phyloP scores from a whole-genome alignment of 306 rosid genomes.

The Arachis hypogaea region DNA sequence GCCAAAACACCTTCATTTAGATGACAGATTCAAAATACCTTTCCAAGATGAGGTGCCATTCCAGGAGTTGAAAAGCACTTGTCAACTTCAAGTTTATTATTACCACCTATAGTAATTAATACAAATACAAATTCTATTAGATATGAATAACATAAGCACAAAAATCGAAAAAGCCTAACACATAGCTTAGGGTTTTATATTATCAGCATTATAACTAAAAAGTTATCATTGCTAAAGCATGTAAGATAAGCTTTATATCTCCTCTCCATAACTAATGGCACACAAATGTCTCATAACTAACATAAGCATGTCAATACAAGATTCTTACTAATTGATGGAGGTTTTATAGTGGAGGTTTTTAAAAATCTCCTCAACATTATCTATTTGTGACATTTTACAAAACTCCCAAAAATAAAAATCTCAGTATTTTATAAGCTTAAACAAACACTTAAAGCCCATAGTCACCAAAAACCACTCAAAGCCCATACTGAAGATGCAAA shows the following conservation, averaged over 20 bases:
- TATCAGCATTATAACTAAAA: slow-evolving; percentile 9
- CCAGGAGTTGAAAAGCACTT: slow-evolving; percentile 98
- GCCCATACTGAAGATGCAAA: no score
- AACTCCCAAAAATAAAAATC: no score
- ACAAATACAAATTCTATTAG: slow-evolving; percentile 37
- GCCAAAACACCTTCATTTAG: neutral
- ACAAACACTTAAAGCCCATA: no score
- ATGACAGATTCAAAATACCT: slow-evolving; percentile 58
- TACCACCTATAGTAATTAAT: slow-evolving; percentile 54
- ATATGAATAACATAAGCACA: neutral
- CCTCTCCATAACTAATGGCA: neutral
- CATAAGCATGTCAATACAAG: neutral
- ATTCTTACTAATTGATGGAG: no score
- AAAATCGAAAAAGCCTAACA: no score
- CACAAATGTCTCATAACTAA: neutral
- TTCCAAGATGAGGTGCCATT: slow-evolving; percentile 90
- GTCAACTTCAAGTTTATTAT: slow-evolving; percentile 82
- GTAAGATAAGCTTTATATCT: slow-evolving; percentile 15
- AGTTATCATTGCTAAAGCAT: slow-evolving; percentile 9
- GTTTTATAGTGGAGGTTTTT: no score
- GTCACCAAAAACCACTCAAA: no score
- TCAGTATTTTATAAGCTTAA: no score
- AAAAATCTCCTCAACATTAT: no score
- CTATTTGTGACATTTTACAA: no score
- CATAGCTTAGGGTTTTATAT: neutral